Conservation (phyloP, 2,329 filamentous ascomycete species). For the Orbilia brochopaga region DNA sequence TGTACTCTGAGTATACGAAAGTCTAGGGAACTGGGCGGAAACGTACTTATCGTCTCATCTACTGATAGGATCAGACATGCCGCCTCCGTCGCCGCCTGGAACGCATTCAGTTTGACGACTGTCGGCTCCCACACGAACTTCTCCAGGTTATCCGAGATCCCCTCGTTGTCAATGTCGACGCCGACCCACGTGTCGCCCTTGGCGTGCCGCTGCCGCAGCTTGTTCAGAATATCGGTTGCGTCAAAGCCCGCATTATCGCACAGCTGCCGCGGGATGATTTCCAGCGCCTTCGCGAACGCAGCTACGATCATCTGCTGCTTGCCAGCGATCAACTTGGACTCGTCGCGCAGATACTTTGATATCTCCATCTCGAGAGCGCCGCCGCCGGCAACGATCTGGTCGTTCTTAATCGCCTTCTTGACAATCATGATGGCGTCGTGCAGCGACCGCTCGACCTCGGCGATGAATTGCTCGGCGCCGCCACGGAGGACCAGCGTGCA, state of each 20-base stretch:
- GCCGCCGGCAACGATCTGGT: constrained; percentile 90
- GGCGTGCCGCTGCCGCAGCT: constrained; percentile 92
- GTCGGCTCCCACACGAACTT: constrained; percentile 97
- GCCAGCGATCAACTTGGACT: constrained; percentile 87
- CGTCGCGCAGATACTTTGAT: constrained; percentile 86
- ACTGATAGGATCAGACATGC: constrained; percentile 94
- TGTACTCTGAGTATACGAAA: too few relatives aligned
- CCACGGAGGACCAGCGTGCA: constrained; percentile 95
- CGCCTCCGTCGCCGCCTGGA: constrained; percentile 94
- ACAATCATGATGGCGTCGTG: constrained; percentile 99
- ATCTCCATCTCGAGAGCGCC: constrained; percentile 97
- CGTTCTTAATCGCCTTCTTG: constrained; percentile 95
- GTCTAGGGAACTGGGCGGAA: constrained; percentile 5
- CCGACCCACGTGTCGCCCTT: constrained; percentile 93
- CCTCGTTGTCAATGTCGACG: constrained; percentile 92
- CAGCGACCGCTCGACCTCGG: constrained; percentile 94
- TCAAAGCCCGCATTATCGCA: constrained; percentile 99
- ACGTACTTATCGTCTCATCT: constrained; percentile 89
- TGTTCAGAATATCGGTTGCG: constrained; percentile 96
- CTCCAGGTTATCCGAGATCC: constrained; percentile 91
- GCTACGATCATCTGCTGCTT: constrained; percentile 99
- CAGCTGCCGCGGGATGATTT: constrained; percentile 93
- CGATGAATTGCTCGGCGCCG: constrained; percentile 98
- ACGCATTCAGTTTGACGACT: constrained; percentile 94
- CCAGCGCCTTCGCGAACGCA: constrained; percentile 93